phyloP scores from a whole-genome alignment of 352 stramenopile genomes.

The Phytophthora aleatoria region DNA sequence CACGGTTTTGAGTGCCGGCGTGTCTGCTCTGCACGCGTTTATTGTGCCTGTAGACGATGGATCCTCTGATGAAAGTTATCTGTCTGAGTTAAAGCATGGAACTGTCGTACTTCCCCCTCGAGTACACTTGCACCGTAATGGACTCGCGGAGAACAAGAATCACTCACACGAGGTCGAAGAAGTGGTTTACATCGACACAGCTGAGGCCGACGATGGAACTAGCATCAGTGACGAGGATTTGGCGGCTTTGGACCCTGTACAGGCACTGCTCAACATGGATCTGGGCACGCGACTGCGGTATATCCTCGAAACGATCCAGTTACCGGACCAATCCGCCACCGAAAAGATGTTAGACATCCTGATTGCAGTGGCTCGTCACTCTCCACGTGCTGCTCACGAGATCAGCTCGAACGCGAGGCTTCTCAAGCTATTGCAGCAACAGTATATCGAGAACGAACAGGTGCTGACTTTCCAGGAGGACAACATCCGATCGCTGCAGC shows the following conservation, averaged over 20 bases:
- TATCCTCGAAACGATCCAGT: conserved; percentile 52
- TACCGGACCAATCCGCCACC: conserved; percentile 42
- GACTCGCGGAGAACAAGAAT: conserved; percentile 3
- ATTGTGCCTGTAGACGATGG: conserved; percentile 41
- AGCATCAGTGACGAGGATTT: conserved; percentile 58
- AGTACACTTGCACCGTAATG: conserved; percentile 52
- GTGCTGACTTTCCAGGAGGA: conserved; percentile 41
- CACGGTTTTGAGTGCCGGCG: conserved; percentile 48
- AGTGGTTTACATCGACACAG: conserved; percentile 61
- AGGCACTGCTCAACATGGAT: conserved; percentile 67
- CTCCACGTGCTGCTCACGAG: conserved; percentile 45
- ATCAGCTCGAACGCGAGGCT: conserved; percentile 53
- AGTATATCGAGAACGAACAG: conserved; percentile 60
- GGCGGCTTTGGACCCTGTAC: conserved; percentile 54
- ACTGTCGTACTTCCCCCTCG: conserved; percentile 32
- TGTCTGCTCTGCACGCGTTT: conserved; percentile 60
- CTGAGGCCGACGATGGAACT: conserved; percentile 40
- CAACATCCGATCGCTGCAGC: conserved; percentile 33
- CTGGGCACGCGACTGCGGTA: conserved; percentile 53
- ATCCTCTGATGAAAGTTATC: not conserved
- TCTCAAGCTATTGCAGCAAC: conserved; percentile 46
- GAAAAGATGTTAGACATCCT: conserved; percentile 71
- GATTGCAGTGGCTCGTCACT: conserved; percentile 52
- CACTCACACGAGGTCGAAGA: conserved; percentile 20
- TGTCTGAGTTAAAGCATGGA: conserved; percentile 38